Evolutionary conservation across 768 basidiomycete genomes (phyloP), one percentile per base, ranked within the genome.

Genomic region (Pleurotus ostreatus): DNA sequence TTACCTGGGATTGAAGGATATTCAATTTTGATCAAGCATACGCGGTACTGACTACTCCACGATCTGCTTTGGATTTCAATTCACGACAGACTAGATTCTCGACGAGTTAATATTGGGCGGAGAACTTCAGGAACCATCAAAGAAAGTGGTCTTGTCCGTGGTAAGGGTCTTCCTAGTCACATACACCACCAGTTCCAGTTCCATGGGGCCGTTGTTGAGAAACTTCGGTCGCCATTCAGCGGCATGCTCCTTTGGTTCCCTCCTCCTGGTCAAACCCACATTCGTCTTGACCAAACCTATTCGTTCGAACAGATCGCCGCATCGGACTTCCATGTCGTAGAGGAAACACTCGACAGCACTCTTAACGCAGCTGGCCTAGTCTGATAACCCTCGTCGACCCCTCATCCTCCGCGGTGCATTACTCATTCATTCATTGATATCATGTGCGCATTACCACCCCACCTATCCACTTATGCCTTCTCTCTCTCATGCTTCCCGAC

Each of bases 11-110:
- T 9, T 12, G 37, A 62, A 94, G 92, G 54, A 96, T 98, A 62
- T 98, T 97, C 82, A 97, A 97, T 74, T 98, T 98, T 68, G 91
- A 98, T 67, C 91, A 93, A 70, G 96, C 95, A 1, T 97, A 94
- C 68, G 84, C 91, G 4, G 94, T 91, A 4, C 22, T 70, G 67
- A 69, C 66, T 55, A 39, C 38, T 23, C 55, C 56, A 41, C 43
- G 26, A 16, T 11, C 4, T 20, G 18, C 12, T 30, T 16, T n/a
- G 5, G 26, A 20, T 34, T n/a, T 46, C n/a, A 46, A 46, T 46
- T 46, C 49, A 43, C 30, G 40, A 13, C 26, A 23, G 26, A 34
- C 13, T 52, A 91, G 88, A 84, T 98, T 57, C 74, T 98, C 37
- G 96, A 98, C 65, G 95, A 98, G 70, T 78, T 98, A 43, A 84